Evolutionary conservation across 2,329 filamentous ascomycete species (phyloP), one percentile per base, ranked within the genome.

Genomic region (Magnaporthiopsis incrustans): DNA sequence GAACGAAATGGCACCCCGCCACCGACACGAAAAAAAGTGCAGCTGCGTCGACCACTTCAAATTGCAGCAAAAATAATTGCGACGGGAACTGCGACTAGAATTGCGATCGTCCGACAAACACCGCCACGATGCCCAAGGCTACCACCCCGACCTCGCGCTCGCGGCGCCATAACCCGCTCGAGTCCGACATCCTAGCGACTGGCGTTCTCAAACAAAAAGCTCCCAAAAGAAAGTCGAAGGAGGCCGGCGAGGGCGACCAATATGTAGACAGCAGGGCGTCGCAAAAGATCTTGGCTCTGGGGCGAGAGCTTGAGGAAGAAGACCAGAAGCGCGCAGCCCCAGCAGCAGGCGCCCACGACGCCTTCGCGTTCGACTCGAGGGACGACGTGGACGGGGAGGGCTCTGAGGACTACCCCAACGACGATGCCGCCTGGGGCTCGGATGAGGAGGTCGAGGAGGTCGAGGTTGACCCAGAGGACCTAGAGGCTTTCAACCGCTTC

Each of bases 401-500:
- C 30, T 53, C n/a, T 10, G 44, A 53, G 44, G 75, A 77, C 25
- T 76, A 76, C 64, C 81, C 81, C 22, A 85, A 87, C 15, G 84
- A 86, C 61, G 79, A 89, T 64, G 88, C 87, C 27, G 94, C 91
- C 85, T 90, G 89, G 32, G 89, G 92, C 60, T 91, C 94, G 44
- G 90, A 92, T 50, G 89, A 89, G 60, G 84, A 83, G 18, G 84
- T 85, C 4, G 85, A 90, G 68, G 85, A 89, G 67, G 79, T 90
- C 68, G 94, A 97, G 74, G 83, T 98, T 57, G 92, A 97, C 68
- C 92, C 94, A 2, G 87, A 89, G 66, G 95, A 99, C 69, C 82
- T 97, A 67, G 92, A 93, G 62, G 89, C 89, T 64, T 99, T 96
- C 80, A 91, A 94, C 76, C 92, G 89, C 71, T 98, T 97, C 74